Conservation (phyloP, 495 filamentous ascomycete species). For the Daldinia concentrica region DNA sequence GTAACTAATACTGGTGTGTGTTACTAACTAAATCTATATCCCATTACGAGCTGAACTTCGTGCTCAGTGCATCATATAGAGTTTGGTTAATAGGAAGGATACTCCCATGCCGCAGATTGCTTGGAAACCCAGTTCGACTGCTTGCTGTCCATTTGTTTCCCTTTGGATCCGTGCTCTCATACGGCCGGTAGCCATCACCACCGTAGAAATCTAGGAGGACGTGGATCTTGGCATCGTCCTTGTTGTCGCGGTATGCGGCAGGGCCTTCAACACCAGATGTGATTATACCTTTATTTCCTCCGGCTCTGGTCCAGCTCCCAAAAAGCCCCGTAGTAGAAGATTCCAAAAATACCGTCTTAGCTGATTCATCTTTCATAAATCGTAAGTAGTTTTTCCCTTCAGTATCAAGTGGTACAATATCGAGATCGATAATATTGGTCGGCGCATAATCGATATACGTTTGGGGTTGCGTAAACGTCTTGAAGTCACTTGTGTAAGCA, state of each 20-base stretch:
- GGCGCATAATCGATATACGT: conserved; percentile 57
- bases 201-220: conserved; percentile 63
- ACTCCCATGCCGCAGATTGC: conserved; percentile 60
- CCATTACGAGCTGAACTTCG: conserved; percentile 50
- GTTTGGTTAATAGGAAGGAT: conserved; percentile 56
- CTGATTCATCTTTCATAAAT: conserved; percentile 64
- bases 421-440: conserved; percentile 57
- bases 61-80: conserved; percentile 50
- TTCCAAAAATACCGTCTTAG: conserved; percentile 61
- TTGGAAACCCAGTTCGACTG: conserved; percentile 51
- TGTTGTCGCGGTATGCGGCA: conserved; percentile 59
- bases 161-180: conserved; percentile 52
- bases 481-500: conserved; percentile 56
- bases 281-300: conserved; percentile 53
- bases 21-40: neutral
- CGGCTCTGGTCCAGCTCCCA: conserved; percentile 61
- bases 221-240: conserved; percentile 52
- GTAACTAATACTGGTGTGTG: neutral
- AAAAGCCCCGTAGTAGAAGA: conserved; percentile 57
- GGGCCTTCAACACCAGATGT: conserved; percentile 60
- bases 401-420: conserved; percentile 50
- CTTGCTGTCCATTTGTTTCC: conserved; percentile 58
- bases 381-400: conserved; percentile 52
- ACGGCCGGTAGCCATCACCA: conserved; percentile 61
- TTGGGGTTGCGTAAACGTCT: conserved; percentile 52